phyloP scores from a whole-genome alignment of 2,329 filamentous ascomycete genomes.

The Alternaria hordeiaustralica region DNA sequence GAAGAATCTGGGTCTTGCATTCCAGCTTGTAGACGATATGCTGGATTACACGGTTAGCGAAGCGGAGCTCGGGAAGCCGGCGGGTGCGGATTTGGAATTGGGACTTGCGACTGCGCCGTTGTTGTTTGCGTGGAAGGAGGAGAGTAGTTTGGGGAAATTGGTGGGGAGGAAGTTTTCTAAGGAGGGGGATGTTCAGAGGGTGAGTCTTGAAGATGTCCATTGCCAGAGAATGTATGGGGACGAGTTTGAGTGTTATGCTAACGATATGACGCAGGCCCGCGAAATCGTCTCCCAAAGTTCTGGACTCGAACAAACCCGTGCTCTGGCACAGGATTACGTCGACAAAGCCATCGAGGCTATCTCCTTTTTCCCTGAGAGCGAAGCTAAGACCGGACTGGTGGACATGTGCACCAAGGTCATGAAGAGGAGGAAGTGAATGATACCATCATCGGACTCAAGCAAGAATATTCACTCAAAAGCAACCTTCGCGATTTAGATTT shows the following conservation, averaged over 20 bases:
- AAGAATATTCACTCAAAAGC: too few relatives aligned
- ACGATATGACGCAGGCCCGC: conserved; percentile 70
- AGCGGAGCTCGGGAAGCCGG: conserved; percentile 88
- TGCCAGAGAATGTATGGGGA: too few relatives aligned
- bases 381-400: conserved; percentile 87
- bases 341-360: conserved; percentile 89
- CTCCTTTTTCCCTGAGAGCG: conserved; percentile 84
- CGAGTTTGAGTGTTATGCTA: too few relatives aligned
- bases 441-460: too few relatives aligned
- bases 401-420: conserved; percentile 95
- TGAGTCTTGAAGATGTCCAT: conserved; percentile 65
- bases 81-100: conserved; percentile 90
- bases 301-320: conserved; percentile 90
- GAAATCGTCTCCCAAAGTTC: conserved; percentile 82
- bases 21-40: conserved; percentile 98
- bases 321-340: conserved; percentile 87
- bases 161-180: conserved; percentile 89
- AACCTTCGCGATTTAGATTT: too few relatives aligned
- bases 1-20: conserved; percentile 90
- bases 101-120: conserved; percentile 93
- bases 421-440: conserved; percentile 86
- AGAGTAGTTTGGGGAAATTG: conserved; percentile 80
- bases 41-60: conserved; percentile 91
- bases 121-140: conserved; percentile 93
- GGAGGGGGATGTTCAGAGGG: conserved; percentile 83